Conservation (phyloP, 1,284 basidiomycete species). For the Neonothopanus nambi region DNA sequence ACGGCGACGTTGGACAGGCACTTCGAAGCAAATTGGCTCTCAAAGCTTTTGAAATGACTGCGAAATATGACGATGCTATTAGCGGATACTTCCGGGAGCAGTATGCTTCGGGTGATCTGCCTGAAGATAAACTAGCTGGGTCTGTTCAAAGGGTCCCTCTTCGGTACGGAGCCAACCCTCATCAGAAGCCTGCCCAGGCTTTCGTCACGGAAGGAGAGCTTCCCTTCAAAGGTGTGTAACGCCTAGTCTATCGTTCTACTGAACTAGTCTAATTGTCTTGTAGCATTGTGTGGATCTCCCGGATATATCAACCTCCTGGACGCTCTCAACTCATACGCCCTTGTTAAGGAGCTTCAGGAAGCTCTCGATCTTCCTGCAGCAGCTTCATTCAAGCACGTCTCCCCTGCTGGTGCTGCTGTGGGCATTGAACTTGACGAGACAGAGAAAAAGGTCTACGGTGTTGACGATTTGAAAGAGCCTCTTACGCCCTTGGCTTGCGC, state of each 20-base stretch:
- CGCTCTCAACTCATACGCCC: constrained; percentile 94
- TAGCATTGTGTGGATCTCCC: constrained; percentile 91
- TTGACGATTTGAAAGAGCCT: constrained; percentile 90
- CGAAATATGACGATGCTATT: constrained; percentile 94
- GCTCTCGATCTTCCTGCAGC: constrained; percentile 90
- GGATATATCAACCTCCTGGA: constrained; percentile 99
- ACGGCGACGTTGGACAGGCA: constrained; percentile 70
- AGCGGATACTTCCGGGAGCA: constrained; percentile 96
- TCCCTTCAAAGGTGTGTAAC: constrained; percentile 86
- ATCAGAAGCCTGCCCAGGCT: constrained; percentile 98
- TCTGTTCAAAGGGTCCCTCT: constrained; percentile 84
- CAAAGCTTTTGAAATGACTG: constrained; percentile 98
- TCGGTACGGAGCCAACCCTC: constrained; percentile 97
- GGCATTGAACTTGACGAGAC: constrained; percentile 82
- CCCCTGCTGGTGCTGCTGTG: constrained; percentile 94
- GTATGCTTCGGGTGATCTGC: constrained; percentile 81
- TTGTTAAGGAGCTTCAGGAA: constrained; percentile 92
- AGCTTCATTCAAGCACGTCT: constrained; percentile 99
- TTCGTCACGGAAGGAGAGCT: constrained; percentile 89
- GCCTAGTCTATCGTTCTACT: background rate
- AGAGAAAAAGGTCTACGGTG: constrained; percentile 95
- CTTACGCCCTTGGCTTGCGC: constrained; percentile 90
- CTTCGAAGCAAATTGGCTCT: constrained; percentile 84
- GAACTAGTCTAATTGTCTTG: background rate
- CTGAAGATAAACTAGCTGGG: constrained; percentile 62